Base-by-base conservation (phyloP, 2,329 filamentous ascomycete genomes). In the Chaetomiaceae sp. region DNA sequence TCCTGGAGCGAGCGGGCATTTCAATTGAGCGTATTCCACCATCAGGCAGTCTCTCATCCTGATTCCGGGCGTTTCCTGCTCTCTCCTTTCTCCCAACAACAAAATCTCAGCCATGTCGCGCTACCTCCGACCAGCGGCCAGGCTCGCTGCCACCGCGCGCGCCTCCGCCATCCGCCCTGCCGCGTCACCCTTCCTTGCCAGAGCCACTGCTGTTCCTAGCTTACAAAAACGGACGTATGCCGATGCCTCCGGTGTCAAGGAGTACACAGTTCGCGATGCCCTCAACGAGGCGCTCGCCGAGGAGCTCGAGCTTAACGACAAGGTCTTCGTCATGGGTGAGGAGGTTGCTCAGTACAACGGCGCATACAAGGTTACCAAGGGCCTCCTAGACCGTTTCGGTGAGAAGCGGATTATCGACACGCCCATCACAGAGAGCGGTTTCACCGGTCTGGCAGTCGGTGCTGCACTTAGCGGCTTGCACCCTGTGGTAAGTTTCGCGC, bases 291-390 rank as follows among this genome's bases (percentile, higher is more conserved):
- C 94, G 56, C 85, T 99, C 69, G 90, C 90, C 43, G 94, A 99
- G 79, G 94, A 99, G 81, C 85, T 99, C 73, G 91, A 96, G 80
- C 71, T 75, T 69, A 95, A 99, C 75, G 80, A 86, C 60, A 97
- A 96, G 80, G 91, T 96, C 65, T 99, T 96, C 73, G 77, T 99
- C 64, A 74, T 99, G 54, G 94, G 94, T 67, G 94, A 99, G 80
- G 94, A 99, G 78, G 94, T 99, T 68, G 94, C 94, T 66, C 94
- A 99, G 77, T 99, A 99, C 80, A 99, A 99, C 74, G 94, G 94
- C 80, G 92, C 92, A 69, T 99, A 99, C 85, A 99, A 99, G 79
- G 92, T 99, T 70, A 99, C 94, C 67, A 96, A 96, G 80, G 94
- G 94, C 64, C 84, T 99, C 60, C 75, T 97, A 67, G 94, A 99